A percentile compares a stretch with the other conserved stretches of the same genome.
Evolutionary conservation across 2,329 filamentous ascomycete genomes (phyloP).

Genomic region (Penicillium hesseltinei): DNA sequence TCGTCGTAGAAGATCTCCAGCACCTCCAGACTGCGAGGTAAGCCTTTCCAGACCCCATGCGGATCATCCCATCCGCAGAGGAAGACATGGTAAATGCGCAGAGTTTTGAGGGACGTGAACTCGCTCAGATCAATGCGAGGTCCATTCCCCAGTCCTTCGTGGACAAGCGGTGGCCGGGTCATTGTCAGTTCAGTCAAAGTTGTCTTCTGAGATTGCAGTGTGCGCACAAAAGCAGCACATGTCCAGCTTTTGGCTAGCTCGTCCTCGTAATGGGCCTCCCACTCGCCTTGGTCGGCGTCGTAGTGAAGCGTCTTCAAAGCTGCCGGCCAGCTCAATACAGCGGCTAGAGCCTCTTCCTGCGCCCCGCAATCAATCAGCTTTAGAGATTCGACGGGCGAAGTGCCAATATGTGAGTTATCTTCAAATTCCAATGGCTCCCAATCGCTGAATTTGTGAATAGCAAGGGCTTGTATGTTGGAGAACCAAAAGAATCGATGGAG

Average conservation of each 20-base stretch:
- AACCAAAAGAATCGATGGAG: constrained; percentile 1
- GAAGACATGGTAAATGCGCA: constrained; percentile 13
- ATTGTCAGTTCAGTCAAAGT: constrained; percentile 9
- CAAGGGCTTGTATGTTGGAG: constrained; percentile 1
- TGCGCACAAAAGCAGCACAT: constrained; percentile 14
- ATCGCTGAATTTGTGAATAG: constrained; percentile 5
- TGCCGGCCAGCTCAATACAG: constrained; percentile 16
- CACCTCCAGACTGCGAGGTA: constrained; percentile 10
- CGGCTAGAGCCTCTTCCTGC: constrained; percentile 13
- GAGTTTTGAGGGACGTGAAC: constrained; percentile 3
- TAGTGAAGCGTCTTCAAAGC: constrained; percentile 16
- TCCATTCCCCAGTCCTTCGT: constrained; percentile 9
- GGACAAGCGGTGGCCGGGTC: background rate
- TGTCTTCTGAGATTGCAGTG: constrained; percentile 8
- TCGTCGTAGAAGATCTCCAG: constrained; percentile 15
- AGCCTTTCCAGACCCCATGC: background rate
- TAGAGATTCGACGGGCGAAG: constrained; percentile 7
- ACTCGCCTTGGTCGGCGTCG: constrained; percentile 13
- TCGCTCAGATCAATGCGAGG: constrained; percentile 10
- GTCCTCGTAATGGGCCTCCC: constrained; percentile 5
- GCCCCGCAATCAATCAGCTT: constrained; percentile 14
- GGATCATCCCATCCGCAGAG: constrained; percentile 2
- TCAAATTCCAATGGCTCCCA: constrained; percentile 3
- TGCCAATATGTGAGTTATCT: constrained; percentile 8
- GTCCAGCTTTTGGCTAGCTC: constrained; percentile 6